Base-by-base conservation (phyloP, 2,329 filamentous ascomycete species). In the Aspergillus alliaceus region DNA sequence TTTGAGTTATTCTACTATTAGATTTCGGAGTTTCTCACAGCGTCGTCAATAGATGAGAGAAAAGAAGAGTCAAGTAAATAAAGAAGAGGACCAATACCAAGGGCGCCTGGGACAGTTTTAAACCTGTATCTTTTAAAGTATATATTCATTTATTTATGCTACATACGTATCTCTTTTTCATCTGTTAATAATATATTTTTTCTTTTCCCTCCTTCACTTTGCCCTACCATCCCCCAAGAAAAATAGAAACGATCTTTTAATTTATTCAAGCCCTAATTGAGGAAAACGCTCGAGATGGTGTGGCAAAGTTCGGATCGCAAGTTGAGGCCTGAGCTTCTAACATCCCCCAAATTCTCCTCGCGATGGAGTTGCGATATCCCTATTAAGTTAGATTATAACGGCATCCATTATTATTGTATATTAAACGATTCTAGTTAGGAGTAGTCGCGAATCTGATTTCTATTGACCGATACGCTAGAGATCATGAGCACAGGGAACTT, bases 241-340 rank as follows among this genome's bases (percentile, higher is more conserved):
- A 39, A 42, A n/a, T 4, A 39, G 6, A 22, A 22, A 37, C 22
- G 18, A 51, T 40, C 49, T 31, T 5, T n/a, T 40, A 22, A 52
- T 51, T 31, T 32, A 48, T 32, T 32, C 14, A 22, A 20, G 44
- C 44, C 44, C 22, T 51, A 51, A 35, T 14, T 27, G 24, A n/a
- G 15, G 14, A 51, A 32, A 39, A 53, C 39, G 31, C 40, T 53
- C n/a, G 24, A 24, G 20, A 42, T 31, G 31, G 37, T 34, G 37
- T 39, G 32, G 44, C 46, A 40, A 39, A 50, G 37, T 34, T 29
- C 25, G 53, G 34, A 35, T 39, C 35, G 29, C 18, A 55, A 25
- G 32, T 52, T 59, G 60, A 54, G 60, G 60, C 60, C 60, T 62
- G 60, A 62, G 60, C 60, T 58, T 46, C 27, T 27, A 31, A 48